Base-by-base conservation (phyloP, 768 basidiomycete species). In the Coprinellus aureogranulatus region DNA sequence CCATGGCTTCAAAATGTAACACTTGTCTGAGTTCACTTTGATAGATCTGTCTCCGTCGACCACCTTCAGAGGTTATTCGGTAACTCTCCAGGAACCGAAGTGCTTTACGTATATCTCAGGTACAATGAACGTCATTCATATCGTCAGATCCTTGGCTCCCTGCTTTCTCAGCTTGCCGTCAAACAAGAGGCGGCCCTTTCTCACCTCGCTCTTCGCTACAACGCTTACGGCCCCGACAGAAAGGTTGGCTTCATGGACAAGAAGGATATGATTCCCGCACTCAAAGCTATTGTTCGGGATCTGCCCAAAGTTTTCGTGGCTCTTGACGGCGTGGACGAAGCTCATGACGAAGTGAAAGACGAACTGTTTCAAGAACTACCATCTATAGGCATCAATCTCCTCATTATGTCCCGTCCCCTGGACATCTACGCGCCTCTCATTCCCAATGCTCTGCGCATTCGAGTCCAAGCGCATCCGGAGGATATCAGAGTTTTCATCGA, bases 301-400 rank as follows among this genome's bases (percentile, higher is more conserved):
- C 44, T 55, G 20, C 3, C 23, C n/a, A 55, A 55, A 28, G 16
- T 46, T 18, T 55, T 55, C 23, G 44, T 30, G 10, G 22, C 23
- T 4, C 40, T 55, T 42, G 54, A 55, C 27, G 54, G 41, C 23
- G 8, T 55, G 27, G 54, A 55, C 22, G 54, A 55, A 25, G 37
- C 44, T 26, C 9, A 3, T 16, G 42, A 55, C 12, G 54, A 55
- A 26, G 40, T 42, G 22, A 55, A 55, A 27, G 23, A 44, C 9
- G 42, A 55, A 28, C 23, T 55, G 3, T 18, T 55, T 4, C 14
- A 46, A 14, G 41, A 26, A 5, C 18, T 55, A 3, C 4, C 12
- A 10, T 46, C 42, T 6, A 37, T 45, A 12, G 22, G 18, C 11
- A 20, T 25, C 3, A 55, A 30, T 40, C 12, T 55, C 4, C 30